Conservation (phyloP, 352 stramenopile species). For the Globisporangium ultimum region DNA sequence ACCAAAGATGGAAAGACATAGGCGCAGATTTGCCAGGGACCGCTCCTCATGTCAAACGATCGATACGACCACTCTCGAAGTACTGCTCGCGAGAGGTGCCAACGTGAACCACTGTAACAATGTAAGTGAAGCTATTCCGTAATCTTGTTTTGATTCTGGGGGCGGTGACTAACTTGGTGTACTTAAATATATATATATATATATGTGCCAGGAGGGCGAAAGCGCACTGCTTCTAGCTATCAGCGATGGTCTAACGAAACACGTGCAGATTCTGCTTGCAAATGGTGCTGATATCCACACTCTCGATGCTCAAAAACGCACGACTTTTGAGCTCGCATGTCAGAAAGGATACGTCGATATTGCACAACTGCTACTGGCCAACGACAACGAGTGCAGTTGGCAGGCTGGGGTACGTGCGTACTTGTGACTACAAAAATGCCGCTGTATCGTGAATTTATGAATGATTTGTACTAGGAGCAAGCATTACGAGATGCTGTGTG, state of each 20-base stretch:
- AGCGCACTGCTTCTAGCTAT: neutral
- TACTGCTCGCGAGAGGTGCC: neutral
- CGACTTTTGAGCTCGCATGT: neutral
- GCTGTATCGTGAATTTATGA: no score
- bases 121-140: neutral
- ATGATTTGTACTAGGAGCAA: no score
- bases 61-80: conserved; percentile 2
- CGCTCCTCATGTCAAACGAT: neutral
- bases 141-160: no score
- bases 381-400: neutral
- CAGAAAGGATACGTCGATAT: neutral
- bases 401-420: neutral
- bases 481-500: no score
- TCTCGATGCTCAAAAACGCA: neutral
- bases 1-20: no score
- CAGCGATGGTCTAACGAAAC: neutral
- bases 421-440: no score
- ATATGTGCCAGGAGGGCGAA: neutral
- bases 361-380: neutral
- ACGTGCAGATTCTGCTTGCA: neutral
- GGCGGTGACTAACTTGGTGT: neutral
- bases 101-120: conserved; percentile 2
- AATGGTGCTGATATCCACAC: neutral
- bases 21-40: neutral
- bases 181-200: no score